Evolutionary conservation across 106 monocot genomes (phyloP).

Genomic region (Dendrobium nobile): DNA sequence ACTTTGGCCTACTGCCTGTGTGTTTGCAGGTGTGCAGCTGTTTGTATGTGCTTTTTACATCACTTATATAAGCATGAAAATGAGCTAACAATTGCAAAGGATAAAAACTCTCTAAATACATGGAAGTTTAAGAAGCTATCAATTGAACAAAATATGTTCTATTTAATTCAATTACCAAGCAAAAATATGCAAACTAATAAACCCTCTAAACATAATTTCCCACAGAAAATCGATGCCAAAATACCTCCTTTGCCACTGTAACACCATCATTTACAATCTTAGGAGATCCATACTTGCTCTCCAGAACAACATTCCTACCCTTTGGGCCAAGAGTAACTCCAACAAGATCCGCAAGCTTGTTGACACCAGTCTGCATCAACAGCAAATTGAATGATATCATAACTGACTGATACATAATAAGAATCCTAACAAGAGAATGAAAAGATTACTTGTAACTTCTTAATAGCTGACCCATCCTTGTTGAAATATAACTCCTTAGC

Average conservation of each 20-base stretch:
- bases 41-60: neutral
- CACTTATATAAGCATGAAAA: neutral
- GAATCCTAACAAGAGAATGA: neutral
- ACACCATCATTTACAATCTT: constrained; percentile 98
- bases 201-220: neutral
- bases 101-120: neutral
- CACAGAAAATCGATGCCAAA: neutral
- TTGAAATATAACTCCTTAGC: constrained; percentile 94
- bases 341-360: constrained; percentile 96
- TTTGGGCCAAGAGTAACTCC: constrained; percentile 98
- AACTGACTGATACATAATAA: neutral
- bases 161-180: neutral
- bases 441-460: constrained; percentile 68
- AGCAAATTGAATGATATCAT: neutral
- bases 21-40: neutral
- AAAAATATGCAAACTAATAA: no score
- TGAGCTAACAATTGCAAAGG: neutral
- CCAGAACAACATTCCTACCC: constrained; percentile 94
- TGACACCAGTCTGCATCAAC: constrained; percentile 72
- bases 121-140: neutral
- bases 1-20: neutral
- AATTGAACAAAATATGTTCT: neutral
- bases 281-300: constrained; percentile 99
- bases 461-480: constrained; percentile 91
- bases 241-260: constrained; percentile 93